These are phyloP conservation scores for Curvularia spicifera DNA, from an alignment of 2,329 filamentous ascomycete genomes.

Conservation along the genomic window DNA sequence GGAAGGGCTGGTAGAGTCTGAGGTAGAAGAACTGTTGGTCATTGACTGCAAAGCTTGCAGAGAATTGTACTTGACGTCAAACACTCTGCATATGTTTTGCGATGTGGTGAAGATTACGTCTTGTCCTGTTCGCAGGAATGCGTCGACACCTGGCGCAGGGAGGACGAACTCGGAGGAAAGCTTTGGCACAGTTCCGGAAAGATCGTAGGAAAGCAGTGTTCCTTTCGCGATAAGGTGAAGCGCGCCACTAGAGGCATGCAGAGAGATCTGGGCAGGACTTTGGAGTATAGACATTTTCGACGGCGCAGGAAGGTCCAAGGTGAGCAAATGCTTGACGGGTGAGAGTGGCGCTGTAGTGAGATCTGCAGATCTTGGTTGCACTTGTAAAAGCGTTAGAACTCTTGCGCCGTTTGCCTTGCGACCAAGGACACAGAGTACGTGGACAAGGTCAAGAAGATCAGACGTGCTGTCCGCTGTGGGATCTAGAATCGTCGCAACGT, in stretches of 20 bases:
- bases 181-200: constrained; percentile 68
- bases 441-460: constrained; percentile 45
- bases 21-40: constrained; percentile 16
- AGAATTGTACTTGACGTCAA: constrained; percentile 71
- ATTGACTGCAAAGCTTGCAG: constrained; percentile 53
- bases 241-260: constrained; percentile 69
- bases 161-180: constrained; percentile 60
- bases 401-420: constrained; percentile 26
- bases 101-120: constrained; percentile 71
- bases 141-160: constrained; percentile 60
- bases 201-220: constrained; percentile 66
- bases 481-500: constrained; percentile 51
- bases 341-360: constrained; percentile 37
- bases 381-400: constrained; percentile 36
- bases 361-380: constrained; percentile 43
- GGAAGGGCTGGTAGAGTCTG: constrained; percentile 41
- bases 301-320: constrained; percentile 37
- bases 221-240: constrained; percentile 66
- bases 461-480: constrained; percentile 33
- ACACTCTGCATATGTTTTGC: constrained; percentile 58
- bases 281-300: constrained; percentile 16
- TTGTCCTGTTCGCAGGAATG: constrained; percentile 71
- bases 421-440: constrained; percentile 44
- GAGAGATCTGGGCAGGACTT: constrained; percentile 52
- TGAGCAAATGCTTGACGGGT: constrained; percentile 43